Evolutionary conservation across 2,329 filamentous ascomycete species (phyloP).

Genomic region (Pseudopithomyces chartarum): DNA sequence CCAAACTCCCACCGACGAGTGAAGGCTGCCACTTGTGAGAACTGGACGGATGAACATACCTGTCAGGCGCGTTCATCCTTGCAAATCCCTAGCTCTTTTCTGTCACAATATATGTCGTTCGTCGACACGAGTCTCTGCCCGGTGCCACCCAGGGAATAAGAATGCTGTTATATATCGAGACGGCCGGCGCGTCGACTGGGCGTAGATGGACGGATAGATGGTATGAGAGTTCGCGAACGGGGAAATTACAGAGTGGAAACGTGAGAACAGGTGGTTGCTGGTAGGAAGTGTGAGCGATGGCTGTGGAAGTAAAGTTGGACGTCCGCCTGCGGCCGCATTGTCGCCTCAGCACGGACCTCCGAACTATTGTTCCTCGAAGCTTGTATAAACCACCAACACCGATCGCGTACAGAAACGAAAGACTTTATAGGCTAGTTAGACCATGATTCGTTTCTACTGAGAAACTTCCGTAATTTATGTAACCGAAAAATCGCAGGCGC

Average conservation of each 20-base stretch:
- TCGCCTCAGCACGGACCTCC: neutral
- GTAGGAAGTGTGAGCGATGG: no score
- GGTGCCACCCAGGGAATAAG: neutral
- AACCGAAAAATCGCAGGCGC: no score
- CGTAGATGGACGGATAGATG: neutral
- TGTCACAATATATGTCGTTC: neutral
- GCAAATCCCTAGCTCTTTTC: neutral
- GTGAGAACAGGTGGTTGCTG: no score
- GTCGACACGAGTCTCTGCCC: neutral
- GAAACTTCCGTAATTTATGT: no score
- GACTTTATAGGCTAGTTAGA: no score
- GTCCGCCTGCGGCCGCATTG: neutral
- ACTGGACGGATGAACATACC: conserved; percentile 28
- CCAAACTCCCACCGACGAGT: no score
- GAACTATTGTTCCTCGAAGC: neutral
- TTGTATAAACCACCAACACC: no score
- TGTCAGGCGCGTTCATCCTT: conserved; percentile 47
- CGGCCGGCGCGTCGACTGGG: neutral
- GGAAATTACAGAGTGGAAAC: no score
- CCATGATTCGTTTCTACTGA: no score
- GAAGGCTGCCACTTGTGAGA: conserved; percentile 2
- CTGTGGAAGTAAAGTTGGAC: neutral
- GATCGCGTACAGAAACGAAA: no score
- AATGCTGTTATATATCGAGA: neutral
- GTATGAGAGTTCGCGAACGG: no score